Evolutionary conservation across 305 asterid species (phyloP).

Genomic region (Fraxinus floribunda): DNA sequence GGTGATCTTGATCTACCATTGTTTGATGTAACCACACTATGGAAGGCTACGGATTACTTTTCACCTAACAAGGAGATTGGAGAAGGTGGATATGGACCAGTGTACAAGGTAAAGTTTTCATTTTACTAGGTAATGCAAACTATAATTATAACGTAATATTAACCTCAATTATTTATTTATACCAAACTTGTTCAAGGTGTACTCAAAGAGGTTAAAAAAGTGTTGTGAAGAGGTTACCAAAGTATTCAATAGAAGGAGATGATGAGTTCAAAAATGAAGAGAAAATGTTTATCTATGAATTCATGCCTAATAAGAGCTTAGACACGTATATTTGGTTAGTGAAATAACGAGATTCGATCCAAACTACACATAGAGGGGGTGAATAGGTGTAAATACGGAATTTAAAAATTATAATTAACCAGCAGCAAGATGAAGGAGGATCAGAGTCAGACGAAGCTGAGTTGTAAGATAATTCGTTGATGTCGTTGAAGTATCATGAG

Average conservation of each 20-base stretch:
- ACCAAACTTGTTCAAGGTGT: no score
- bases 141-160: no score
- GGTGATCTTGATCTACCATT: slow-evolving; percentile 6
- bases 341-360: no score
- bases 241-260: not conserved
- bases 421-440: no score
- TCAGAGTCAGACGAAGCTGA: no score
- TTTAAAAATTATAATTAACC: no score
- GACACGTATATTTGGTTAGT: slow-evolving; percentile 11
- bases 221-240: slow-evolving; percentile 16
- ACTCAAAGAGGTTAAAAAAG: not conserved
- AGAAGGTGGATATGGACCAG: slow-evolving; percentile 16
- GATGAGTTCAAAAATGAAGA: slow-evolving; percentile 12
- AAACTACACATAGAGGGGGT: no score
- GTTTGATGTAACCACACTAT: not conserved
- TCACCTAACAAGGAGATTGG: not conserved
- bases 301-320: slow-evolving; percentile 17
- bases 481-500: no score
- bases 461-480: no score
- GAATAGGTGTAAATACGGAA: no score
- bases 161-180: not conserved
- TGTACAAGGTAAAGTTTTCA: not conserved
- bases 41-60: slow-evolving; percentile 4
- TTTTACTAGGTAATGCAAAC: not conserved
- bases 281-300: slow-evolving; percentile 5